A percentile compares a stretch with the other conserved stretches of the same genome.
Conservation (phyloP, 169 alveolate species). For the Plasmodium vinckei region DNA sequence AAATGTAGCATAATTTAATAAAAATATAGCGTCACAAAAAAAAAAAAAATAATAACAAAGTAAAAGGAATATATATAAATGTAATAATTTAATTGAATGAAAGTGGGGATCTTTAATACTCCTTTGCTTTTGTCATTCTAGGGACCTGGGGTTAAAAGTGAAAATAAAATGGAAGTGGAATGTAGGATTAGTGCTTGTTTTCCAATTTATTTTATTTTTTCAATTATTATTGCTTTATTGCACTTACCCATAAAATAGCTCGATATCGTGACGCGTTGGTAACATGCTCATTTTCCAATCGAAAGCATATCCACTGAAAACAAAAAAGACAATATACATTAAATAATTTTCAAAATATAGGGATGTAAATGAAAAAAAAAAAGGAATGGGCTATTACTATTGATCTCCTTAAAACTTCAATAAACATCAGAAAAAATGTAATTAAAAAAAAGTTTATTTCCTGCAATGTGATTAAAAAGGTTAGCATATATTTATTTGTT, state of each 20-base stretch:
- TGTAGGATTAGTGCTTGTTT: neutral
- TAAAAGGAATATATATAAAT: neutral
- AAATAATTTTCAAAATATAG: constrained; percentile 3
- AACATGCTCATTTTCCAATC: constrained; percentile 90
- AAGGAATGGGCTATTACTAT: constrained; percentile 16
- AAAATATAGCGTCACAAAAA: neutral
- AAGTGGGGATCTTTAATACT: constrained; percentile 12
- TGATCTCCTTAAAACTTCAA: constrained; percentile 61
- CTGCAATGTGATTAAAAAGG: neutral
- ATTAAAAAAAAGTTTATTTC: constrained; percentile 51
- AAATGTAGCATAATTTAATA: neutral
- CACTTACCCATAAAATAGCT: constrained; percentile 88
- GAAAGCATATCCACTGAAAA: constrained; percentile 87
- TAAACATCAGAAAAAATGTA: constrained; percentile 54
- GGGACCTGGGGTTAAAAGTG: constrained; percentile 28
- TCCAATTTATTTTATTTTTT: constrained; percentile 10
- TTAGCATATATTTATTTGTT: too few relatives aligned
- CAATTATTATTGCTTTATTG: constrained; percentile 75
- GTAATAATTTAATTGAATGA: neutral
- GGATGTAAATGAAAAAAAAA: neutral
- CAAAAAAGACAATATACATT: neutral
- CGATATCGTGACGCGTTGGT: constrained; percentile 89
- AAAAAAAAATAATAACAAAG: neutral
- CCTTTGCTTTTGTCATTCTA: constrained; percentile 32
- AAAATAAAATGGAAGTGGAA: neutral